A percentile compares a stretch with the other conserved stretches of the same genome.
phyloP scores from a whole-genome alignment of 148 eudicot genomes.

The Salicornia ramosissima region DNA sequence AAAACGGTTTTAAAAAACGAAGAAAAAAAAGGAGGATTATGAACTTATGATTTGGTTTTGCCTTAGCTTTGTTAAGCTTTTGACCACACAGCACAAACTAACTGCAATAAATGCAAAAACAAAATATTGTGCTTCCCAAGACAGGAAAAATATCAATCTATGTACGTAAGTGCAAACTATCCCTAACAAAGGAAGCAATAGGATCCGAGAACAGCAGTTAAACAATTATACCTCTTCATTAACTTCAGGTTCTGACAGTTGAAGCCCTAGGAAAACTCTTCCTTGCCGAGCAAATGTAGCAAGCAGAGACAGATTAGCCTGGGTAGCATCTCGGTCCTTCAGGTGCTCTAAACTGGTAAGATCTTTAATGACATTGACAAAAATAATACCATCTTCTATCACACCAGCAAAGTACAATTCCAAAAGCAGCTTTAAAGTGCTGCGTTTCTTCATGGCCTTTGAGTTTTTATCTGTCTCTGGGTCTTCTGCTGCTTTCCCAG shows the following conservation, averaged over 20 bases:
- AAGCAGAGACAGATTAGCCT: constrained; percentile 89
- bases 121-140: background rate
- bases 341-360: constrained; percentile 75
- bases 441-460: constrained; percentile 94
- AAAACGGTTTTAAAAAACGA: no score
- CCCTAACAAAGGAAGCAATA: background rate
- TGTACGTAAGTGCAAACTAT: background rate
- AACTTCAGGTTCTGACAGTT: constrained; percentile 63
- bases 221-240: constrained; percentile 63
- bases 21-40: background rate
- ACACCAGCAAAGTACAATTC: constrained; percentile 95
- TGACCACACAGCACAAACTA: background rate
- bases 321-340: constrained; percentile 91
- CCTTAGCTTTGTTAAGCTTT: background rate
- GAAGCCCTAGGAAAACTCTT: constrained; percentile 82
- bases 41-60: background rate
- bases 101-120: background rate
- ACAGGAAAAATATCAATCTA: background rate
- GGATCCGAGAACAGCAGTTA: background rate
- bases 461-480: constrained; percentile 68
- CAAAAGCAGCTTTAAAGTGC: constrained; percentile 83
- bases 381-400: constrained; percentile 67
- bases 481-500: constrained; percentile 84
- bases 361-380: constrained; percentile 77
- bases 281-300: constrained; percentile 94